Evolutionary conservation across 495 filamentous ascomycete species (phyloP), one percentile per base, ranked within the genome.

Genomic region (Glutinoglossum americanum): DNA sequence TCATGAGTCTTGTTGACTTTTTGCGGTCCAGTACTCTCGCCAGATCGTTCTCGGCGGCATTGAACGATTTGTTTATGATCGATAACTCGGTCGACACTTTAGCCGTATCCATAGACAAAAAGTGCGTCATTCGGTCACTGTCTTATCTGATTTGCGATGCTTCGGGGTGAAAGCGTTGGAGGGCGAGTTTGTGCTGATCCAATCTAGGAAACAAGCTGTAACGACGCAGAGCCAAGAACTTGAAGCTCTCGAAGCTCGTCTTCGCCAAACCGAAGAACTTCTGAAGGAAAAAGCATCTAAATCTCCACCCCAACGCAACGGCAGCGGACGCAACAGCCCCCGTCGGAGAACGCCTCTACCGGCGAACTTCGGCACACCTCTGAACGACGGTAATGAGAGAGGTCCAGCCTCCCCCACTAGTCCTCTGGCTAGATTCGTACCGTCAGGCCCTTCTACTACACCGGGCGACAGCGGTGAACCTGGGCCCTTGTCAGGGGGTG

Each of bases 1-100:
- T 54, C 26, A 45, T 63, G 44, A 61, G 39, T 59, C 51, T 51
- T 64, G 53, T 28, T 60, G 57, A 58, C 41, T 9, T 9, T 62
- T 17, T 55, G 60, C 53, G 37, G n/a, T 62, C 32, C 70, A 95
- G 89, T 59, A 90, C 85, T 57, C 81, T 94, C 68, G 89, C 89
- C 26, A 82, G 83, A 57, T 83, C 81, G 57, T 96, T 97, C 73
- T 87, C 87, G 32, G 72, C 81, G 26, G 84, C 85, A 64, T 76
- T 97, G 56, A 85, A 93, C 71, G 85, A 88, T 67, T 82, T 89
- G 60, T 97, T 97, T 68, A 77, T 81, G 62, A 80, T 92, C 63
- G 84, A 94, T 62, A 84, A 82, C 64, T 80, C 80, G 62, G 71
- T 95, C 59, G 80, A 84, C 63, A 77, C 85, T 59, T 76, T 97